Conservation (phyloP, 176 grass and related monocot species). For the Elymus sibiricus region DNA sequence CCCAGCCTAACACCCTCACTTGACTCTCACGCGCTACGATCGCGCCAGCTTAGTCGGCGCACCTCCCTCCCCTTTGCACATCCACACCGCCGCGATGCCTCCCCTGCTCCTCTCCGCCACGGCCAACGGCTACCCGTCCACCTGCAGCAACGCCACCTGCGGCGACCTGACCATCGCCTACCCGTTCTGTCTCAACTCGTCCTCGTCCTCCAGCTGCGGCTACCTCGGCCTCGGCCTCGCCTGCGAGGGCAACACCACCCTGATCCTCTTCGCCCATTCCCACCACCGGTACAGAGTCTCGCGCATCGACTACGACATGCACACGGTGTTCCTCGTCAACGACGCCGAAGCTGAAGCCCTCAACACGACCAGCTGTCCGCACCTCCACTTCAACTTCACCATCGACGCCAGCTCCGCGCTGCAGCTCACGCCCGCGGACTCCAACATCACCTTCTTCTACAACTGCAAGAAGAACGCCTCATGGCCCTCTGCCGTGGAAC, state of each 20-base stretch:
- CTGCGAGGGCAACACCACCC: slow-evolving; percentile 19
- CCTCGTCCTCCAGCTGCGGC: neutral
- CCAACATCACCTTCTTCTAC: slow-evolving; percentile 44
- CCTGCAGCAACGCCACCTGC: slow-evolving; percentile 24
- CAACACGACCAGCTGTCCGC: neutral
- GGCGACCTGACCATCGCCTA: slow-evolving; percentile 31
- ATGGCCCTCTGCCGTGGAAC: neutral
- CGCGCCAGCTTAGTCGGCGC: neutral
- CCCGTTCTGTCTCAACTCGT: slow-evolving; percentile 45
- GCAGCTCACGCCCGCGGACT: neutral
- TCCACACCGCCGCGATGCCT: neutral
- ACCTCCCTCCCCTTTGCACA: neutral
- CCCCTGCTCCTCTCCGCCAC: neutral
- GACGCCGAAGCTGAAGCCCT: neutral
- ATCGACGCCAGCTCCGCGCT: neutral
- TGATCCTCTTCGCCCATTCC: slow-evolving; percentile 19
- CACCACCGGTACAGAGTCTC: slow-evolving; percentile 32
- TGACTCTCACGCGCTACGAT: slow-evolving; percentile 10
- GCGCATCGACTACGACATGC: neutral
- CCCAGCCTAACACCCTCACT: neutral
- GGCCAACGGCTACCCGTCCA: neutral
- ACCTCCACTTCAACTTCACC: slow-evolving; percentile 27
- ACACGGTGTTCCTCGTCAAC: slow-evolving; percentile 28
- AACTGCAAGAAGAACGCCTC: slow-evolving; percentile 17
- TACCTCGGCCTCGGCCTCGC: slow-evolving; percentile 38